Evolutionary conservation across 2,329 filamentous ascomycete species (phyloP), one percentile per base, ranked within the genome.

Genomic region (Claviceps fusiformis): DNA sequence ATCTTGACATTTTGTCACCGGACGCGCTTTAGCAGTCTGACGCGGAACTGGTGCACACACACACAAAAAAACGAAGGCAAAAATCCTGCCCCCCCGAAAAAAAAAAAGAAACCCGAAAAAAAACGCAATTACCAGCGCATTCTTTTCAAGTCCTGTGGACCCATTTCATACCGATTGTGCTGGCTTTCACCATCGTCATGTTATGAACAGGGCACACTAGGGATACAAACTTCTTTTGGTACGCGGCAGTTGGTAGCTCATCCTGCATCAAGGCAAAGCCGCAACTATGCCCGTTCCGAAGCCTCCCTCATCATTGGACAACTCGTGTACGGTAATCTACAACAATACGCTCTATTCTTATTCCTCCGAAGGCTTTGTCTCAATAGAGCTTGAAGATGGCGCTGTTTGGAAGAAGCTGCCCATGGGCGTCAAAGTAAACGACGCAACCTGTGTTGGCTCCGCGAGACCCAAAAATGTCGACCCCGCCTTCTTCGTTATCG

Each of bases 271-370:
- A 50, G 59, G 58, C 54, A 55, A 50, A 50, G 47, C 52, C 35
- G 57, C 55, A 64, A 70, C 60, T 53, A 95, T 95, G 89, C 74
- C 82, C 65, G 75, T 85, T 55, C 89, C 89, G 51, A 72, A 82
- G 64, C 89, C 90, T 53, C 73, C 79, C 54, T 77, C 82, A 65
- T 75, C 84, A 59, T 73, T 96, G 67, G 80, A 83, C 68, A 82
- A 85, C 70, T 83, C 88, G 64, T 97, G 92, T 71, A 89, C 90
- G 56, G 81, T 86, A 64, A 79, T 96, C 58, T 77, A 88, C 73
- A 77, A 90, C 66, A 84, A 90, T 68, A 89, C 83, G 13, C 81
- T 97, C 54, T 97, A 95, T 73, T 83, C 87, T 49, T 95, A 89
- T 68, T 88, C 89, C 6, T 71, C 82, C 9, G 71, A 80, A 50